Base-by-base conservation (phyloP, 169 alveolate species). In the Nephromyces sp. region DNA sequence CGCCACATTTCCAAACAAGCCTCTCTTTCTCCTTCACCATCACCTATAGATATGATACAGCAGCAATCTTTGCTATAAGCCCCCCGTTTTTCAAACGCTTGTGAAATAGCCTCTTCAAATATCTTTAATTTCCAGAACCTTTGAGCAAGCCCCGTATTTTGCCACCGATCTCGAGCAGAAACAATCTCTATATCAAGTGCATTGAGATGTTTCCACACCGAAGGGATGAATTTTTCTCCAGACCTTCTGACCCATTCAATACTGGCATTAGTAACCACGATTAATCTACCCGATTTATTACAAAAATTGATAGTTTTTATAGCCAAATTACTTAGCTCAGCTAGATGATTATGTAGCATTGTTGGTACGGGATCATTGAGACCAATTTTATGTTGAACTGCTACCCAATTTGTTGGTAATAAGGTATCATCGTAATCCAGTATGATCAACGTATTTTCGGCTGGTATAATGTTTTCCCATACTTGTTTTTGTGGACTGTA, bases 361-460 rank as follows among this genome's bases (percentile, higher is more conserved):
- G 72, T 29, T 27, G 92, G 85, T 61, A 86, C 67, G 32, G 52
- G 53, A 72, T 78, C 84, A 64, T 66, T 53, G 32, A 75, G 69
- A 34, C 83, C 76, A 25, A 74, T 34, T 31, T 65, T 74, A 75
- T 80, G 71, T 32, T 79, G 87, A 68, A 32, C 80, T 24, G 83
- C 86, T 31, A 52, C 86, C 92, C 82, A 89, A 77, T 75, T 87
- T 6, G 89, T 89, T 32, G 94, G 94, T 31, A 87, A 85, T 35
- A 89, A 74, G 6, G 94, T 89, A 85, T 89, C 94, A 57, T 89
- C 94, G 64, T 89, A 89, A 75, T 89, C 94, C 53, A 89, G 74
- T 8, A 89, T 89, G 6, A 89, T 84, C 76, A 89, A 57, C 30
- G 86, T 83, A 27, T 81, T 81, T 43, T 73, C 84, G 24, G 75